Conservation (phyloP, 805 yeast species). For the Kluyveromyces dobzhanskii region DNA sequence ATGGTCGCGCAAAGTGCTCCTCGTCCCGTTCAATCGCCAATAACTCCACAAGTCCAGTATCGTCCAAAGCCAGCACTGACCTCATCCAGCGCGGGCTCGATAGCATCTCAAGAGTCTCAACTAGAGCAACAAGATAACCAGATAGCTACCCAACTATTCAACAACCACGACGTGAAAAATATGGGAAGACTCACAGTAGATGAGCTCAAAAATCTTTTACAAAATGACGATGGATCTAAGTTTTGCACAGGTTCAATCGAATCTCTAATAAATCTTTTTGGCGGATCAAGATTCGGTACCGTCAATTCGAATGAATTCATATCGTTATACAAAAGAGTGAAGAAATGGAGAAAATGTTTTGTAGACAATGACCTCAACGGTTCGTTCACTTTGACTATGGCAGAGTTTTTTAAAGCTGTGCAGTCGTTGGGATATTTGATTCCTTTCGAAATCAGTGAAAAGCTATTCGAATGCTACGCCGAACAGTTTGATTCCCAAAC, state of each 20-base stretch:
- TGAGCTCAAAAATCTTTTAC: constrained; percentile 28
- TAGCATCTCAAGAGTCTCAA: constrained; percentile 2
- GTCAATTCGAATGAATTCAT: constrained; percentile 27
- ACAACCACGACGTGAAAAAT: constrained; percentile 25
- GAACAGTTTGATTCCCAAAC: constrained; percentile 23
- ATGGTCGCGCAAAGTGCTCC: neutral
- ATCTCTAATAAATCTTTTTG: constrained; percentile 28
- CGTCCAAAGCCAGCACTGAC: neutral
- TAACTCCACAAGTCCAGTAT: neutral
- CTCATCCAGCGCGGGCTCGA: neutral
- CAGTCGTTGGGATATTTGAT: constrained; percentile 28
- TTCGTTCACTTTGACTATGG: constrained; percentile 24
- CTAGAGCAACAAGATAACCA: constrained; percentile 20
- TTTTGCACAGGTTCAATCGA: constrained; percentile 30
- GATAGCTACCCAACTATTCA: constrained; percentile 25
- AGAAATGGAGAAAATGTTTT: constrained; percentile 29
- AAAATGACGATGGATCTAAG: constrained; percentile 28
- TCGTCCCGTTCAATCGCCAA: neutral
- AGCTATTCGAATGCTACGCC: constrained; percentile 29
- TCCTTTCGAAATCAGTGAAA: constrained; percentile 29
- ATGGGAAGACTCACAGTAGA: constrained; percentile 27
- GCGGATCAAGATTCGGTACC: constrained; percentile 29
- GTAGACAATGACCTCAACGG: constrained; percentile 30
- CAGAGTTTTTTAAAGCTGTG: constrained; percentile 27
- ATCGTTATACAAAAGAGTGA: constrained; percentile 27